phyloP scores from a whole-genome alignment of 306 rosid genomes.

The Vicia faba region DNA sequence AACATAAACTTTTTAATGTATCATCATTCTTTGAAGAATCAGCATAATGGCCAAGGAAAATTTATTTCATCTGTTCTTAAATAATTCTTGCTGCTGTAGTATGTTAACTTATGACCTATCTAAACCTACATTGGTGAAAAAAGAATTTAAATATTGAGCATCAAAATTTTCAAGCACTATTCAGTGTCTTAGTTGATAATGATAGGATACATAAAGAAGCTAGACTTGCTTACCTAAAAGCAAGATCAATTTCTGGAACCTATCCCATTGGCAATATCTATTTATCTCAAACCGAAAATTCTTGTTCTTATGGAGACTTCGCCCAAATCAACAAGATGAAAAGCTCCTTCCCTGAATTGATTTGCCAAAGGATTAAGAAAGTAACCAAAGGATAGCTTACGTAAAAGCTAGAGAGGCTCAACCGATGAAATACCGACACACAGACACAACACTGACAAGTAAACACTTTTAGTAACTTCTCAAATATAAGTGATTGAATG shows the following conservation, averaged over 20 bases:
- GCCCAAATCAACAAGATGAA: neutral
- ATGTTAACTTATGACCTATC: conserved; percentile 8
- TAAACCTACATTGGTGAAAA: conserved; percentile 12
- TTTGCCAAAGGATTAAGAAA: neutral
- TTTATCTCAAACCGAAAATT: conserved; percentile 22
- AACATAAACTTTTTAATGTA: neutral
- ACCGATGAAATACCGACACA: neutral
- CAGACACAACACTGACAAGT: neutral
- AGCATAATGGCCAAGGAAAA: conserved; percentile 16
- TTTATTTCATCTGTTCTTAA: conserved; percentile 5
- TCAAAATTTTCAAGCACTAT: conserved; percentile 1
- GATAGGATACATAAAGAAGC: conserved; percentile 7
- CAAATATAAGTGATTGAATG: neutral
- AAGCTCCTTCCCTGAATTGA: neutral
- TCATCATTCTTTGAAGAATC: neutral
- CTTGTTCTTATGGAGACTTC: conserved; percentile 4
- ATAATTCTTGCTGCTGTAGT: neutral
- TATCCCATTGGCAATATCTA: conserved; percentile 23
- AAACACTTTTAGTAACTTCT: neutral
- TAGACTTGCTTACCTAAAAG: conserved; percentile 16
- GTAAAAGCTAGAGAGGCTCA: neutral
- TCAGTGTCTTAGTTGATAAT: conserved; percentile 19
- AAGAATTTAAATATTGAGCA: neutral
- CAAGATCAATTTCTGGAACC: conserved; percentile 24
- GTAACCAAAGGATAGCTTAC: neutral